phyloP scores from a whole-genome alignment of 345 rosid genomes.

The Rhodomyrtus tomentosa region DNA sequence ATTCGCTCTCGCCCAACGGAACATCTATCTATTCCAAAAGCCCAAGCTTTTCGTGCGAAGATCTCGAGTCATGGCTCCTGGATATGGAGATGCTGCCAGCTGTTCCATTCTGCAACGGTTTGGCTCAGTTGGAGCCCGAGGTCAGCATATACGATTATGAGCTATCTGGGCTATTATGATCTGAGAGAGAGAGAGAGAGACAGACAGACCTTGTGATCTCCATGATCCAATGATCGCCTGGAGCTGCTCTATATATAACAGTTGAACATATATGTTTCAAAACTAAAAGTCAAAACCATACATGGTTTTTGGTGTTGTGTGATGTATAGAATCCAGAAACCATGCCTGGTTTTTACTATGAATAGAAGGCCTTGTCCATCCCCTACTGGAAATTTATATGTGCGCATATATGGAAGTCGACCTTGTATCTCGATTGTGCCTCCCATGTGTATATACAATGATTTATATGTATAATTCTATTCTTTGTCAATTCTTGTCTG shows the following conservation, averaged over 20 bases:
- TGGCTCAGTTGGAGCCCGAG: background rate
- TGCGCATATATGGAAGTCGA: background rate
- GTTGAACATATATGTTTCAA: background rate
- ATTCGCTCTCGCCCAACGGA: background rate
- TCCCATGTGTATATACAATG: background rate
- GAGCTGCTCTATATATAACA: background rate
- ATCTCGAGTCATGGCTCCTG: constrained; percentile 10
- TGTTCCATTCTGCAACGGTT: background rate
- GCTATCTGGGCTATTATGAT: constrained; percentile 5
- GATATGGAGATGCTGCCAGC: background rate
- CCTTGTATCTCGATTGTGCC: background rate
- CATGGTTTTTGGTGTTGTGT: background rate
- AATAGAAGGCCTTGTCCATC: background rate
- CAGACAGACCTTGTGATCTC: background rate
- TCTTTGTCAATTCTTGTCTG: background rate
- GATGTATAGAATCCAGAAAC: background rate
- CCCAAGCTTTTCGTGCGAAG: background rate
- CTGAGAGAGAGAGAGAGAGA: background rate
- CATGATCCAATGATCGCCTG: background rate
- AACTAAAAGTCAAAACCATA: background rate
- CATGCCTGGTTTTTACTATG: constrained; percentile 2
- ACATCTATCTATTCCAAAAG: background rate
- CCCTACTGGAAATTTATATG: background rate
- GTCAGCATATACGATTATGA: constrained; percentile 16
- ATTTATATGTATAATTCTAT: background rate